Evolutionary conservation across 2,329 filamentous ascomycete genomes (phyloP).

Genomic region (Aspergillus quadricinctus): DNA sequence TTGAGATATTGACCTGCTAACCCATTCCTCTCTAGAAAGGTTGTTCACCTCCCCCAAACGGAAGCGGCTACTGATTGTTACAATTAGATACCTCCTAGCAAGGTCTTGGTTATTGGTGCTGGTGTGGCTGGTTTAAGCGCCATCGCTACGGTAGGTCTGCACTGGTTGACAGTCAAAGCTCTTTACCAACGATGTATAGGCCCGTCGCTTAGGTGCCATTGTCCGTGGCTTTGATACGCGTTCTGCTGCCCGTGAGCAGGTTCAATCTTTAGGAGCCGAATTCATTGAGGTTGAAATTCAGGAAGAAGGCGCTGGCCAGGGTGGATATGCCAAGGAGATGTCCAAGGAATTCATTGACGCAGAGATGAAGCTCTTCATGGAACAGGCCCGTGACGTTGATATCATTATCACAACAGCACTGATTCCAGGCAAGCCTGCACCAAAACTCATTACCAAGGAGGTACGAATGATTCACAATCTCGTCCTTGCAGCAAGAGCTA

Average conservation of each 20-base stretch:
- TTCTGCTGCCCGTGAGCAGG: slow-evolving; percentile 80
- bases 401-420: slow-evolving; percentile 92
- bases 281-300: slow-evolving; percentile 82
- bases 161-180: neutral
- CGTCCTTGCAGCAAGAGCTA: neutral
- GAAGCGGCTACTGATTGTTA: slow-evolving; percentile 1
- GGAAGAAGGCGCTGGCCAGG: slow-evolving; percentile 78
- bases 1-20: slow-evolving; percentile 20
- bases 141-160: slow-evolving; percentile 63
- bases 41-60: slow-evolving; percentile 1
- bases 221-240: slow-evolving; percentile 90
- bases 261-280: slow-evolving; percentile 83
- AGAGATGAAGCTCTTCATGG: slow-evolving; percentile 87
- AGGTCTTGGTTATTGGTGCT: slow-evolving; percentile 84
- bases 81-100: slow-evolving; percentile 74
- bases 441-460: slow-evolving; percentile 75
- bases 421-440: slow-evolving; percentile 78
- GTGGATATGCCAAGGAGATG: slow-evolving; percentile 91
- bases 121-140: slow-evolving; percentile 85
- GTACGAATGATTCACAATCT: slow-evolving; percentile 21
- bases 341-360: slow-evolving; percentile 89
- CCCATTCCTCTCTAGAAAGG: slow-evolving; percentile 20
- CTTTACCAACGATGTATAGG: slow-evolving; percentile 36
- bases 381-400: slow-evolving; percentile 82
- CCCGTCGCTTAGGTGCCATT: slow-evolving; percentile 80